Evolutionary conservation across 495 filamentous ascomycete species (phyloP), one percentile per base, ranked within the genome.

Genomic region (Penicillium coffeae): DNA sequence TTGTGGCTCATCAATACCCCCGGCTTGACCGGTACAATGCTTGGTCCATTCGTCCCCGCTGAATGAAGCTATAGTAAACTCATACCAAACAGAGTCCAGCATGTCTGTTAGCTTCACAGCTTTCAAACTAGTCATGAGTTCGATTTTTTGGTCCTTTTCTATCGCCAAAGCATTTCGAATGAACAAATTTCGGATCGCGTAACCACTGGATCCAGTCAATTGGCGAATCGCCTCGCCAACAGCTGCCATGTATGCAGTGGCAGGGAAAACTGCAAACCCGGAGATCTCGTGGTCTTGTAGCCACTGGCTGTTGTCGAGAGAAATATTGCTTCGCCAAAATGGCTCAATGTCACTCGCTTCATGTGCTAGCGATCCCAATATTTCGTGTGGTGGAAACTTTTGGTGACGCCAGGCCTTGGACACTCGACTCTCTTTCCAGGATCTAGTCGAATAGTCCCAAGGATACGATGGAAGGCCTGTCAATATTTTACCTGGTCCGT

Each of bases 351-450:
- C 58, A 32, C 56, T 68, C 0, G 60, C 69, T 51, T 69, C 75
- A 6, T 65, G 50, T 0, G 60, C 52, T 5, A 71, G 53, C 3
- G 50, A 53, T 0, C 79, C 79, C 0, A 82, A 56, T 0, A 79
- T 42, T 32, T 70, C 66, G 48, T 77, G 75, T 18, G 70, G 62
- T 8, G 61, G 62, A 45, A 63, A 65, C 3, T 66, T 56, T 33
- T 72, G 72, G 22, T 68, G 54, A 3, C 79, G 65, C 60, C 76
- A 78, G 38, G 74, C 66, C 22, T 60, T 50, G 0, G 56, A 59
- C n/a, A 72, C 52, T 8, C 71, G 66, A 21, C 55, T 70, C 49
- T 82, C 78, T 27, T 54, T 54, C 75, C 74, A 82, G 42, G 65
- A 67, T 25, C 42, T 47, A 7, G 48, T 42, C 9, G 66, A 58